Conservation (phyloP, 2,329 filamentous ascomycete species). For the Exophiala dermatitidis region DNA sequence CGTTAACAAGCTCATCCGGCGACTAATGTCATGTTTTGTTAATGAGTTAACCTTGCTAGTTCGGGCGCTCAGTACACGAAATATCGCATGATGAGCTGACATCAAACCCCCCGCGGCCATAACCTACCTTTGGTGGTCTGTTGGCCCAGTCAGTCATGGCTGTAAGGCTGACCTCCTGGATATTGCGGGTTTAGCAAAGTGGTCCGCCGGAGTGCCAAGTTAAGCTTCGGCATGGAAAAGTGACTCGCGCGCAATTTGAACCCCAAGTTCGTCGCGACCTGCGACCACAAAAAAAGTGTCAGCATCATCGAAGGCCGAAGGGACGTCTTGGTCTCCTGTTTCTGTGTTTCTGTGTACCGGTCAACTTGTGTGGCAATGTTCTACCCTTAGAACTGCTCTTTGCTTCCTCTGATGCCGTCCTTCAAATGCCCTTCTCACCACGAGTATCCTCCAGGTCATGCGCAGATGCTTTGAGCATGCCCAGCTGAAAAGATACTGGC, state of each 20-base stretch:
- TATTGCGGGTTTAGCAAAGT: not conserved
- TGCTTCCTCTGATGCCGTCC: not conserved
- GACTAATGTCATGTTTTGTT: too few species aligned
- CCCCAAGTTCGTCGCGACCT: not conserved
- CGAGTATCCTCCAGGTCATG: conserved; percentile 19
- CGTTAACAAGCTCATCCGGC: too few species aligned
- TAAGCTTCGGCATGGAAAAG: not conserved
- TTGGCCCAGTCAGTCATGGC: too few species aligned
- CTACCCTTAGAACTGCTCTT: not conserved
- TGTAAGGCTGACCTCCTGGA: too few species aligned
- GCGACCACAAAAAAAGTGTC: not conserved
- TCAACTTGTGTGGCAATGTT: not conserved
- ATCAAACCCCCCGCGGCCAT: too few species aligned
- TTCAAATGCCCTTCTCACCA: not conserved
- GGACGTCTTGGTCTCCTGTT: not conserved
- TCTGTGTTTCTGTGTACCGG: not conserved
- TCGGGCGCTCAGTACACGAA: too few species aligned
- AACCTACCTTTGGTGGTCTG: too few species aligned
- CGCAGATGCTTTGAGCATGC: conserved; percentile 20
- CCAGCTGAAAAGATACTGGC: conserved; percentile 15
- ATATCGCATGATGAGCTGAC: too few species aligned
- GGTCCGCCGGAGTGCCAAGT: not conserved
- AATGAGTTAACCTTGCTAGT: too few species aligned
- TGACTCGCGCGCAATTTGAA: not conserved
- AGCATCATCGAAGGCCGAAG: not conserved